phyloP scores from a whole-genome alignment of 2,329 filamentous ascomycete genomes.

The Simplicillium aogashimaense region DNA sequence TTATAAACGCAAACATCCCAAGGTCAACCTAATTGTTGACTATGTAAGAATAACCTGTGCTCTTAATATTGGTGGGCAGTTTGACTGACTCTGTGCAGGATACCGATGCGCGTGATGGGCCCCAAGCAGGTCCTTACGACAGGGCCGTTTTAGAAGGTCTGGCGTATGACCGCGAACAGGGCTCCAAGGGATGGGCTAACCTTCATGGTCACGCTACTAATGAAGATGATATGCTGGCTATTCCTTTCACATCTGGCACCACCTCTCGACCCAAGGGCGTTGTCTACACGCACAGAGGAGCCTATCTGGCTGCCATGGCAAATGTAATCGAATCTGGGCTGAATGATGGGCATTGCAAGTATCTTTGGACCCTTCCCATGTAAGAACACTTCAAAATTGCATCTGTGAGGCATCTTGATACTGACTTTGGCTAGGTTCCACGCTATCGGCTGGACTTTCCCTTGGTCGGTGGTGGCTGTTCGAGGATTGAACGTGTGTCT shows the following conservation, averaged over 20 bases:
- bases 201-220: slow-evolving; percentile 60
- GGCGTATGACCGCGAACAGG: slow-evolving; percentile 56
- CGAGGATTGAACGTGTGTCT: slow-evolving; percentile 92
- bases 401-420: background rate
- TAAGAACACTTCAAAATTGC: slow-evolving; percentile 37
- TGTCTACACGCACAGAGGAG: slow-evolving; percentile 79
- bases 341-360: slow-evolving; percentile 66
- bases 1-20: slow-evolving; percentile 51
- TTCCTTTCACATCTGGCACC: slow-evolving; percentile 91
- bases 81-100: slow-evolving; percentile 40
- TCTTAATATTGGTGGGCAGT: background rate
- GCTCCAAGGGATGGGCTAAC: slow-evolving; percentile 64
- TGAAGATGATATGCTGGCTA: slow-evolving; percentile 74
- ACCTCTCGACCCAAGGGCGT: slow-evolving; percentile 90
- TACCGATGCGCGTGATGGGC: slow-evolving; percentile 65
- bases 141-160: slow-evolving; percentile 74
- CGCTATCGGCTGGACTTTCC: slow-evolving; percentile 73
- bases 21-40: slow-evolving; percentile 68
- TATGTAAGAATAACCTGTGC: slow-evolving; percentile 22
- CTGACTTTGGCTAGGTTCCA: slow-evolving; percentile 40
- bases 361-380: slow-evolving; percentile 91
- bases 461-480: slow-evolving; percentile 87
- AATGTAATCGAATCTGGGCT: slow-evolving; percentile 86
- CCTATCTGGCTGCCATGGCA: slow-evolving; percentile 73
- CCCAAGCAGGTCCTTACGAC: slow-evolving; percentile 72